Conservation (phyloP, 2,329 filamentous ascomycete species). For the Penicillium sclerotigenum region DNA sequence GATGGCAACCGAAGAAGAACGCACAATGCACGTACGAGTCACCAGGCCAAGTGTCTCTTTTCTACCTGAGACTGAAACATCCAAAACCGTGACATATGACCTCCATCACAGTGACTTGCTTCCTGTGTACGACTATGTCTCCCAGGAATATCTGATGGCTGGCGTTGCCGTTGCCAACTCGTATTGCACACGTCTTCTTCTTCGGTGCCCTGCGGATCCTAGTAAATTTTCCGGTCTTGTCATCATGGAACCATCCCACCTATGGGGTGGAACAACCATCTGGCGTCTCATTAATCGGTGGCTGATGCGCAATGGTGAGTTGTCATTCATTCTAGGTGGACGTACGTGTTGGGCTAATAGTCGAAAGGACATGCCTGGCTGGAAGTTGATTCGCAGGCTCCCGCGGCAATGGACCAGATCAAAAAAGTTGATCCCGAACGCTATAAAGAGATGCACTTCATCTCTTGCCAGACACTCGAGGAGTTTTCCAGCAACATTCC, state of each 20-base stretch:
- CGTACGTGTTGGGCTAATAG: neutral
- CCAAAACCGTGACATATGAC: neutral
- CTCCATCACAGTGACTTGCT: neutral
- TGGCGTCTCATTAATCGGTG: slow-evolving; percentile 1
- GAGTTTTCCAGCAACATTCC: neutral
- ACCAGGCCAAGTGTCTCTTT: neutral
- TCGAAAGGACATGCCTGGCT: slow-evolving; percentile 1
- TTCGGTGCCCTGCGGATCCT: neutral
- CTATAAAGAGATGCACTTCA: slow-evolving; percentile 1
- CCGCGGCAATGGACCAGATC: neutral
- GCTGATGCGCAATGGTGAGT: slow-evolving; percentile 2
- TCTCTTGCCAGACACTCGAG: neutral
- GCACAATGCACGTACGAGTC: neutral
- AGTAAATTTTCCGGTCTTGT: neutral
- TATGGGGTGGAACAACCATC: neutral
- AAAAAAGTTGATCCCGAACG: neutral
- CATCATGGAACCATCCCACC: neutral
- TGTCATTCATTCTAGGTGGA: neutral
- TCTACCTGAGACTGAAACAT: neutral
- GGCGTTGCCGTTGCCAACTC: neutral
- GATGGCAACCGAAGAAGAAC: neutral
- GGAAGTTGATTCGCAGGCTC: slow-evolving; percentile 3
- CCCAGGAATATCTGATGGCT: neutral
- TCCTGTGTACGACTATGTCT: neutral
- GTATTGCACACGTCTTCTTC: slow-evolving; percentile 1